Conservation (phyloP, 1,139 yeast genomes). For the Zygotorulaspora mrakii region DNA sequence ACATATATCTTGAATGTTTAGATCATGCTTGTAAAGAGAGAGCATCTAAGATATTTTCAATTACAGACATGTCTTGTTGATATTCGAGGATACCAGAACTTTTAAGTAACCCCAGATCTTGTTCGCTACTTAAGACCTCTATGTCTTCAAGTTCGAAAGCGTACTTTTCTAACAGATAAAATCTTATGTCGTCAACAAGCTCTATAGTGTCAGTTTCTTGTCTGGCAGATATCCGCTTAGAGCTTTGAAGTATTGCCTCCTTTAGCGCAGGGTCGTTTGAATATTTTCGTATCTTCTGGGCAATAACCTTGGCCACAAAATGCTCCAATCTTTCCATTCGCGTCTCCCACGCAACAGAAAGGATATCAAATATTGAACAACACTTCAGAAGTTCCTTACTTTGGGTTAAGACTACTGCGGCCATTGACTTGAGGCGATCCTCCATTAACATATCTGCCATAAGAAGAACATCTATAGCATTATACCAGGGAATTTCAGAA, state of each 20-base stretch:
- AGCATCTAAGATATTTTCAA: conserved; percentile 19
- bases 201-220: conserved; percentile 79
- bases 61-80: conserved; percentile 18
- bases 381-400: conserved; percentile 30
- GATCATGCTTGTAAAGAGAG: conserved; percentile 19
- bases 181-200: conserved; percentile 71
- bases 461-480: conserved; percentile 53
- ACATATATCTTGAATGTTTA: not conserved
- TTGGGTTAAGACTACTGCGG: conserved; percentile 57
- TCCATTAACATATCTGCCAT: conserved; percentile 61
- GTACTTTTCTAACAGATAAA: conserved; percentile 44
- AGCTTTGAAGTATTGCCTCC: conserved; percentile 46
- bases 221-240: conserved; percentile 54
- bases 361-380: conserved; percentile 50
- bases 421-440: conserved; percentile 61
- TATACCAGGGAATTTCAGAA: conserved; percentile 47
- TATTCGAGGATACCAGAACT: conserved; percentile 23
- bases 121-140: conserved; percentile 20
- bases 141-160: conserved; percentile 38
- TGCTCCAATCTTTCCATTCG: conserved; percentile 63
- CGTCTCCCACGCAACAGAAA: conserved; percentile 66
- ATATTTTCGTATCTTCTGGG: conserved; percentile 46
- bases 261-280: conserved; percentile 39
- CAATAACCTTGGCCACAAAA: conserved; percentile 56
- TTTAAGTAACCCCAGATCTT: conserved; percentile 14